Conservation (phyloP, 1,139 yeast species). For the Ogataea hybrid region DNA sequence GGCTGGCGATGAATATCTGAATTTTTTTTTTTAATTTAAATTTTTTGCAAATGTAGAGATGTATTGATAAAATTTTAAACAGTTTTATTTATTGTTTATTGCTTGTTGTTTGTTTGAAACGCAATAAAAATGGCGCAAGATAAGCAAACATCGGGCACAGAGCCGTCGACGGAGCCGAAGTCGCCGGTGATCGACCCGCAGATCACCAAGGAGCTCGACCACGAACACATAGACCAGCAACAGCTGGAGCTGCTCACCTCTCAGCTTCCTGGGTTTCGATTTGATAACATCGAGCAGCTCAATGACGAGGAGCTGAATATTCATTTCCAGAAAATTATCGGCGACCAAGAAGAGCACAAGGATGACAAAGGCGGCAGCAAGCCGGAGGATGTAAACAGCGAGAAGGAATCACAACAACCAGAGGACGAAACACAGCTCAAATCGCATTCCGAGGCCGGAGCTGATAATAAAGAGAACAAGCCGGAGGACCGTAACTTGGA, state of each 20-base stretch:
- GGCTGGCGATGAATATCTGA: no score
- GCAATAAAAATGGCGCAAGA: slow-evolving; percentile 4
- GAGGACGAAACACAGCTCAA: background rate
- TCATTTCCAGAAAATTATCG: slow-evolving; percentile 29
- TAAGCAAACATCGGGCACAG: slow-evolving; percentile 1
- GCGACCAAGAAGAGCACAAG: slow-evolving; percentile 15
- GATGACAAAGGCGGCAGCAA: background rate
- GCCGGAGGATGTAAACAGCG: background rate
- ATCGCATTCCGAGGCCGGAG: background rate
- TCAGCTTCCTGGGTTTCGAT: slow-evolving; percentile 24
- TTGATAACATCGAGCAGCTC: slow-evolving; percentile 24
- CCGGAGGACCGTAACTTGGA: slow-evolving; percentile 6
- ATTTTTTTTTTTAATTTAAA: no score
- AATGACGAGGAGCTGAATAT: slow-evolving; percentile 30
- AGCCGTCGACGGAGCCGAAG: slow-evolving; percentile 1
- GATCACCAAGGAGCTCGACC: slow-evolving; percentile 4
- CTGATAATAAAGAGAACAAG: slow-evolving; percentile 10
- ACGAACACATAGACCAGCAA: slow-evolving; percentile 9
- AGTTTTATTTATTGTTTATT: slow-evolving; percentile 4
- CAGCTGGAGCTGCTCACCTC: slow-evolving; percentile 26
- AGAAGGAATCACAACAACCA: background rate
- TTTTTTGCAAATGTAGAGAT: slow-evolving; percentile 6
- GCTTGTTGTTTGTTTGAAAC: slow-evolving; percentile 1
- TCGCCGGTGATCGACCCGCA: slow-evolving; percentile 11
- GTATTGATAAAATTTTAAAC: slow-evolving; percentile 7